Conservation (phyloP, 1,284 basidiomycete species). For the Polyporus tsugae region DNA sequence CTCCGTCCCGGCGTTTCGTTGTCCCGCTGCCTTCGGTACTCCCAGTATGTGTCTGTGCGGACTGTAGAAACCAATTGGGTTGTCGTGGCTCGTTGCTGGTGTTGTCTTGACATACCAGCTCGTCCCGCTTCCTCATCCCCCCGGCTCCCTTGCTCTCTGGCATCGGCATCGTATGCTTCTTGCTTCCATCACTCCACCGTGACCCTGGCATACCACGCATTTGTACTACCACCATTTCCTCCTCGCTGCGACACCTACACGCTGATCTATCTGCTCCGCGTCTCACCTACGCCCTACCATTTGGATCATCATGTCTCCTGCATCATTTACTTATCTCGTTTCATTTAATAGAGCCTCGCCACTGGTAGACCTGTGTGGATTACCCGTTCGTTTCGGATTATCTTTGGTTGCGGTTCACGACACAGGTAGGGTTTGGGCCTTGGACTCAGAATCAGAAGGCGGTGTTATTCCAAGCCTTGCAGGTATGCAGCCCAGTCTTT, state of each 20-base stretch:
- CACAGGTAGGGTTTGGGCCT: background rate
- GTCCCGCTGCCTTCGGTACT: background rate
- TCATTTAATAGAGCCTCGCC: slow-evolving; percentile 12
- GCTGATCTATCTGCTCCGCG: slow-evolving; percentile 5
- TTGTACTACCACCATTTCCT: slow-evolving; percentile 27
- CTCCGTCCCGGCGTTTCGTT: background rate
- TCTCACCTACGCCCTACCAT: background rate
- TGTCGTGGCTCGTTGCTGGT: background rate
- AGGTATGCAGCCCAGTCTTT: too few species aligned
- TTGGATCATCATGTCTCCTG: background rate
- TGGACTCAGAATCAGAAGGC: too few species aligned
- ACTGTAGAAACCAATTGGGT: background rate
- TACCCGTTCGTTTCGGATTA: background rate
- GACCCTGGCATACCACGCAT: slow-evolving; percentile 19
- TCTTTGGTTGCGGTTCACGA: background rate
- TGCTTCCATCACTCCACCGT: background rate
- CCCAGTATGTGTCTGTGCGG: background rate
- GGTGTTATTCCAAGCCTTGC: too few species aligned
- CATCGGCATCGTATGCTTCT: slow-evolving; percentile 1
- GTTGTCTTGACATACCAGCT: background rate
- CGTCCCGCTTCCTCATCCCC: background rate
- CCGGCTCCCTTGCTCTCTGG: background rate
- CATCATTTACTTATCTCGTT: slow-evolving; percentile 9
- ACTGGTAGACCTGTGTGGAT: background rate
- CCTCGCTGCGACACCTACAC: slow-evolving; percentile 25